phyloP scores from a whole-genome alignment of 495 filamentous ascomycete genomes.

The Achaetomiella virescens region DNA sequence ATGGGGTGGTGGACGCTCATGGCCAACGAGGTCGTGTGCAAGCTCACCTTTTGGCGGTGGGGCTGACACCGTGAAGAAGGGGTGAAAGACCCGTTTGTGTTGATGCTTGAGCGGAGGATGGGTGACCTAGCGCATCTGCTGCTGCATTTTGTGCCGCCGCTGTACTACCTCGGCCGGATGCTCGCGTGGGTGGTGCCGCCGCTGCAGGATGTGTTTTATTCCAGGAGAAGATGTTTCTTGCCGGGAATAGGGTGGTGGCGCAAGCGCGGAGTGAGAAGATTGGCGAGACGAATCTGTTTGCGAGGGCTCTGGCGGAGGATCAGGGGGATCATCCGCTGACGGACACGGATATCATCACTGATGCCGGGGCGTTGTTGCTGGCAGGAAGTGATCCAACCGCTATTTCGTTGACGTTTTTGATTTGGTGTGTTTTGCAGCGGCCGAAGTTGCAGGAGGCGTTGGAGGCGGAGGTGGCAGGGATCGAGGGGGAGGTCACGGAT shows the following conservation, averaged over 20 bases:
- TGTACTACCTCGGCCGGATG: not conserved
- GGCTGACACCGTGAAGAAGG: not conserved
- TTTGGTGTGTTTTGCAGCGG: conserved; percentile 32
- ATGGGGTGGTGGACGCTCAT: conserved; percentile 54
- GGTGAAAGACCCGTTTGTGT: not conserved
- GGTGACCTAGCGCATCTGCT: not conserved
- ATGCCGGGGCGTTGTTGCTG: conserved; percentile 42
- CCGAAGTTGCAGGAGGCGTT: conserved; percentile 29
- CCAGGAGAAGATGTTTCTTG: not conserved
- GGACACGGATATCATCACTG: conserved; percentile 32
- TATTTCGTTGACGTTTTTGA: conserved; percentile 38
- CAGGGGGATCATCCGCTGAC: conserved; percentile 30
- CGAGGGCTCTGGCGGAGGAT: conserved; percentile 23
- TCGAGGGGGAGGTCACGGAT: conserved; percentile 43
- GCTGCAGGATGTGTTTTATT: not conserved
- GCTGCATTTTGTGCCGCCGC: not conserved
- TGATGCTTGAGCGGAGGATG: not conserved
- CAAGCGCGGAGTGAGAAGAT: not conserved
- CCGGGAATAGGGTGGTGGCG: not conserved
- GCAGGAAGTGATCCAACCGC: conserved; percentile 49
- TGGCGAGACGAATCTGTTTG: conserved; percentile 15
- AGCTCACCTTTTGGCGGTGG: conserved; percentile 49
- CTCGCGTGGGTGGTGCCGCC: not conserved
- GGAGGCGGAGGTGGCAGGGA: not conserved
- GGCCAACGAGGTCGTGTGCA: conserved; percentile 50